Conservation (phyloP, 352 stramenopile genomes). For the Pythium sp. region DNA sequence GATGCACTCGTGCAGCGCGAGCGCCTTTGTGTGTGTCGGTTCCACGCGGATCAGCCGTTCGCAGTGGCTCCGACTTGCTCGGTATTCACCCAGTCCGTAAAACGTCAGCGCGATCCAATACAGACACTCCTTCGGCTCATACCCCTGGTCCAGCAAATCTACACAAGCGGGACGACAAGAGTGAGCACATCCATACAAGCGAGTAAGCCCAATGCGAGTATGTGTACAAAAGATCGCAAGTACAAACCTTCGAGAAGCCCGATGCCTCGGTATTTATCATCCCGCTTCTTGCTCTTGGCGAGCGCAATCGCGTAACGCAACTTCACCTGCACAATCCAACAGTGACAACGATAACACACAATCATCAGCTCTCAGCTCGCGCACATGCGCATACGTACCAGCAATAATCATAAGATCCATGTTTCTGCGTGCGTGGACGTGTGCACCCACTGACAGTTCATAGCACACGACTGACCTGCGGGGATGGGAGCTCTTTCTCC, state of each 20-base stretch:
- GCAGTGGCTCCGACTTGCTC: constrained; percentile 63
- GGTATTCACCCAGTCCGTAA: constrained; percentile 68
- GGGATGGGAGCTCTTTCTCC: constrained; percentile 66
- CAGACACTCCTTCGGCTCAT: constrained; percentile 60
- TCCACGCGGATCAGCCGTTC: constrained; percentile 77
- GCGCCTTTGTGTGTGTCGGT: constrained; percentile 62
- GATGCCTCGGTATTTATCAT: constrained; percentile 75
- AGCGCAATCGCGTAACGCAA: constrained; percentile 67
- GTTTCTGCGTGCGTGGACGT: not conserved
- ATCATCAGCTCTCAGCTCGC: not conserved
- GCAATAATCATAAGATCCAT: not conserved
- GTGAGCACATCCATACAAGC: not conserved
- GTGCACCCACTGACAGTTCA: not conserved
- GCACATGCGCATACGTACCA: not conserved
- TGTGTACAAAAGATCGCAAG: not conserved
- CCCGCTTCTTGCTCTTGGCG: constrained; percentile 75
- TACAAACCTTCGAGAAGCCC: constrained; percentile 62
- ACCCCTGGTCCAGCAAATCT: constrained; percentile 62
- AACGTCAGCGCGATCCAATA: constrained; percentile 78
- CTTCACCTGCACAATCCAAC: constrained; percentile 45
- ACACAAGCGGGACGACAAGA: not conserved
- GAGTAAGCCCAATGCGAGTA: not conserved
- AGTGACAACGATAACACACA: not conserved
- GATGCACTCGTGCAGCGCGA: constrained; percentile 74
- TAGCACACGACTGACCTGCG: constrained; percentile 27